Conservation (phyloP, 2,329 filamentous ascomycete genomes). For the Bipolaris cookei region DNA sequence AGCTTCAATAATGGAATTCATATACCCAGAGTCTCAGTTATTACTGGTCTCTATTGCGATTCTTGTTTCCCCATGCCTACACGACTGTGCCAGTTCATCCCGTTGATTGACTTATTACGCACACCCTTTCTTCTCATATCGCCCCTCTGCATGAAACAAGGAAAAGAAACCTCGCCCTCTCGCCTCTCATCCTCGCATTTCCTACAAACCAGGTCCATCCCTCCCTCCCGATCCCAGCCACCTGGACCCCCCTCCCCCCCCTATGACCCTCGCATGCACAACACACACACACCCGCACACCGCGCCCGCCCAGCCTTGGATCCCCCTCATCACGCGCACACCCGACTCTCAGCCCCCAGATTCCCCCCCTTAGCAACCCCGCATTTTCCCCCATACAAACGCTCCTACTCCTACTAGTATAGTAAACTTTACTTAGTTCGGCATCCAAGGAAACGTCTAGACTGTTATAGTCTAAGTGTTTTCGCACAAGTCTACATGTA, state of each 20-base stretch:
- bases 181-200: background rate
- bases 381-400: background rate
- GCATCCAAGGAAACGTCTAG: too few species aligned
- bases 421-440: too few species aligned
- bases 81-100: background rate
- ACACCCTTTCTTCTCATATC: background rate
- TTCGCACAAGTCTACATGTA: too few species aligned
- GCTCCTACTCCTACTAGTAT: too few species aligned
- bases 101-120: background rate
- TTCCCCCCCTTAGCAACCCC: background rate
- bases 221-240: background rate
- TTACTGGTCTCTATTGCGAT: constrained; percentile 13
- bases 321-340: background rate
- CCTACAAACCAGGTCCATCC: background rate
- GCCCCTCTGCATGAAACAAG: background rate
- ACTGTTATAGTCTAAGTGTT: too few species aligned
- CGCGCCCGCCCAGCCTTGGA: background rate
- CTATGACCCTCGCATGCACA: background rate
- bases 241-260: background rate
- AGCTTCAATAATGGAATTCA: constrained; percentile 3
- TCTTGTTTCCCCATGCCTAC: background rate
- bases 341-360: background rate
- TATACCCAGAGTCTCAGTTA: constrained; percentile 24
- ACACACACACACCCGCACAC: background rate
- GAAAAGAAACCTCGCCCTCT: background rate